phyloP scores from a whole-genome alignment of 148 eudicot genomes.

The Nyssa sinensis region DNA sequence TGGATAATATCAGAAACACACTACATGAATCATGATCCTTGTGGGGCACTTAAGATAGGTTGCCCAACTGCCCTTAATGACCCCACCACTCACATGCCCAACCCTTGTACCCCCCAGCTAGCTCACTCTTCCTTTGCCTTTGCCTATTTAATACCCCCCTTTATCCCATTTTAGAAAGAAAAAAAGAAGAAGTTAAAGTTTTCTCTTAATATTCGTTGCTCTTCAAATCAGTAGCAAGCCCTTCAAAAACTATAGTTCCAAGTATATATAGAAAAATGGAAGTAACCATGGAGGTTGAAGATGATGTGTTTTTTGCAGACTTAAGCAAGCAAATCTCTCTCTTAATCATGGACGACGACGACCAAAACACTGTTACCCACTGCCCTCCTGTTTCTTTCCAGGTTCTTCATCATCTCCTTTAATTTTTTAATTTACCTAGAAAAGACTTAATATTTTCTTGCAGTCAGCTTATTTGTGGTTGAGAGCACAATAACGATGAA shows the following conservation, averaged over 20 bases:
- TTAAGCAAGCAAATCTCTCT: constrained; percentile 77
- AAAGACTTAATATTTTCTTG: background rate
- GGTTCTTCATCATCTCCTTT: constrained; percentile 25
- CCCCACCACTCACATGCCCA: constrained; percentile 32
- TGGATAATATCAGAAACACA: constrained; percentile 15
- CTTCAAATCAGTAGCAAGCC: background rate
- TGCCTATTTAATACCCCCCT: constrained; percentile 10
- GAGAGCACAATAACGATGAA: background rate
- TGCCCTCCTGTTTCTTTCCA: constrained; percentile 44
- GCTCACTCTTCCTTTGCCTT: constrained; percentile 3
- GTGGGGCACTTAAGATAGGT: constrained; percentile 16
- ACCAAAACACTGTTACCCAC: constrained; percentile 31
- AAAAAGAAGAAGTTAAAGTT: background rate
- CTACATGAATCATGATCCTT: background rate
- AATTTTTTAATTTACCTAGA: no score
- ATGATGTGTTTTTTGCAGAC: constrained; percentile 72
- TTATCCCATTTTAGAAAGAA: background rate
- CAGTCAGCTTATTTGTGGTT: background rate
- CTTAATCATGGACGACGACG: constrained; percentile 74
- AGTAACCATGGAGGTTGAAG: constrained; percentile 60
- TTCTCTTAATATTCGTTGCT: background rate
- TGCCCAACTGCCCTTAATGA: constrained; percentile 23
- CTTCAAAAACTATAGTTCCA: background rate
- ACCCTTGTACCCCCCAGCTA: background rate
- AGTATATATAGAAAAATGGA: constrained; percentile 27